These are phyloP conservation scores for Andrographis paniculata DNA, from an alignment of 305 asterid genomes.

Conservation along the genomic window DNA sequence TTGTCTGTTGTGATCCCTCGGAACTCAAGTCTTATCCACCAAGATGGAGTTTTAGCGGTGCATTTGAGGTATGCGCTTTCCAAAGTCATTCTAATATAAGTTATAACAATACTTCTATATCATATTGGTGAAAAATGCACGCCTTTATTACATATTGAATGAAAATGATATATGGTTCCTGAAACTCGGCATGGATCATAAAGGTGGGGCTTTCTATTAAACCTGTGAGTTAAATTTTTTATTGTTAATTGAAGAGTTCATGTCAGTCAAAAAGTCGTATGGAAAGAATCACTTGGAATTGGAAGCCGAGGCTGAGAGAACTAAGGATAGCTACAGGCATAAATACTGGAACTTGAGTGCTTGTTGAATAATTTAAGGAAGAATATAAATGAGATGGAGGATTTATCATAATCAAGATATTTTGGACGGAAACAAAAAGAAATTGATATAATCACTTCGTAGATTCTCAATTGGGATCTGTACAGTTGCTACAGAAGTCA, in stretches of 20 bases:
- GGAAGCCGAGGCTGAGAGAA: conserved; percentile 49
- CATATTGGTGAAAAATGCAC: too few relatives aligned
- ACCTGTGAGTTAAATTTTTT: conserved; percentile 47
- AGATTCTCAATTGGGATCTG: conserved; percentile 57
- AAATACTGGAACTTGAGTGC: conserved; percentile 52
- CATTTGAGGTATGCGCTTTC: too few relatives aligned
- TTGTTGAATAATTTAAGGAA: conserved; percentile 51
- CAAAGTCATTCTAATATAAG: too few relatives aligned
- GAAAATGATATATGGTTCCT: too few relatives aligned
- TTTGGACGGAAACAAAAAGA: conserved; percentile 71
- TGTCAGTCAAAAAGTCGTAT: conserved; percentile 33
- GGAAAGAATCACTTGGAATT: conserved; percentile 41
- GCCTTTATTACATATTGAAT: too few relatives aligned
- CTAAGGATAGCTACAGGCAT: conserved; percentile 43
- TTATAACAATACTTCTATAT: too few relatives aligned
- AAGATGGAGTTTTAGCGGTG: too few relatives aligned
- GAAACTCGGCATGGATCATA: too few relatives aligned
- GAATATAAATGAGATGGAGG: conserved; percentile 70
- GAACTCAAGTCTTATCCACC: too few relatives aligned
- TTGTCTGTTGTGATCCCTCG: too few relatives aligned
- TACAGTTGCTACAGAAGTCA: conserved; percentile 46
- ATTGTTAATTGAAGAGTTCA: conserved; percentile 45
- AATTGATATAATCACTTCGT: conserved; percentile 51
- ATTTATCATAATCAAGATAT: conserved; percentile 60
- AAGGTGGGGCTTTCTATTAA: too few relatives aligned